A percentile compares a stretch with the other conserved stretches of the same genome.
Evolutionary conservation across 2,329 filamentous ascomycete genomes (phyloP).

Genomic region (Xylaria hypoxylon): DNA sequence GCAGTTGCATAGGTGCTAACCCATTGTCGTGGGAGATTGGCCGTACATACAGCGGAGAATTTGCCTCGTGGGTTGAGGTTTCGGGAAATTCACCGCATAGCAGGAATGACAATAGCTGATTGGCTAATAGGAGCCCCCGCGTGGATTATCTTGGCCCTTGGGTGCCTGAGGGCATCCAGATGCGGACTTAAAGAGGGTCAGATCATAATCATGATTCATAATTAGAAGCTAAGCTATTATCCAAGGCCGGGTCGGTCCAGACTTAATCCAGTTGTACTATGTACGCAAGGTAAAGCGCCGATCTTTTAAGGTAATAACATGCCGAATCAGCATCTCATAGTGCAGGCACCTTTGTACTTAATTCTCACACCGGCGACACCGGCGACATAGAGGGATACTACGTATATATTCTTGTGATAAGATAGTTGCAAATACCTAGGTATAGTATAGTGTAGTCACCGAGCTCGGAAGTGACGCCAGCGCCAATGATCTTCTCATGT

Average conservation of each 20-base stretch:
- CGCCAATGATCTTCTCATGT: background rate
- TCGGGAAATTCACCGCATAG: constrained; percentile 20
- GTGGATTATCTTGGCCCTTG: constrained; percentile 28
- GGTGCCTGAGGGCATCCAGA: constrained; percentile 17
- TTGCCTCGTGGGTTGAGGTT: constrained; percentile 38
- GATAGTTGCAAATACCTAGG: background rate
- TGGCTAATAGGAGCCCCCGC: constrained; percentile 17
- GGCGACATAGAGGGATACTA: constrained; percentile 8
- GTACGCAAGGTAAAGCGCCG: constrained; percentile 4
- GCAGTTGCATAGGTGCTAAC: constrained; percentile 12
- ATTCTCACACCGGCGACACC: background rate
- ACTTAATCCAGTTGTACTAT: background rate
- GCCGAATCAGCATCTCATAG: background rate
- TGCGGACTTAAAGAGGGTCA: constrained; percentile 2
- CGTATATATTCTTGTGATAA: constrained; percentile 3
- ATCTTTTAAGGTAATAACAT: constrained; percentile 12
- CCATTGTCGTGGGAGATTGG: constrained; percentile 28
- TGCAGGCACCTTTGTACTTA: background rate
- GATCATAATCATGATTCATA: constrained; percentile 24
- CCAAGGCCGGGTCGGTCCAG: background rate
- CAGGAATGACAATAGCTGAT: constrained; percentile 11
- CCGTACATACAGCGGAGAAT: constrained; percentile 39
- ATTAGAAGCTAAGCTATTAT: constrained; percentile 2
- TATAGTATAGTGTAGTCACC: constrained; percentile 17
- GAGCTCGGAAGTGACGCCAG: constrained; percentile 10